Base-by-base conservation (phyloP, 1,139 yeast species). In the Torulaspora globosa region DNA sequence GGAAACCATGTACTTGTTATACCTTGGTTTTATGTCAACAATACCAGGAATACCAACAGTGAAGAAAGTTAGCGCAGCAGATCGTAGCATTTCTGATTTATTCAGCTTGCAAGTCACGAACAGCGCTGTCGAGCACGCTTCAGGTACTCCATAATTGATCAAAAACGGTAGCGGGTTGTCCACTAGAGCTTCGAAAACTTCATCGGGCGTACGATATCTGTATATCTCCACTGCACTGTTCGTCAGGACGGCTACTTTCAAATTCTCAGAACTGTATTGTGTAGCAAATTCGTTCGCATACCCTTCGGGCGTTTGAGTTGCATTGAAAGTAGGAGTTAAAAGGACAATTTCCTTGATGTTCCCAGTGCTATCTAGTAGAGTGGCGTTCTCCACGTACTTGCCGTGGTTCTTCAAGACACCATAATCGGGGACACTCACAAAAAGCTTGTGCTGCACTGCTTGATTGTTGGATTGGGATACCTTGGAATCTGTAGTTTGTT, bases 101-200 rank as follows among this genome's bases (percentile, higher is more conserved):
- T 80, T 80, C 57, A 78, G 78, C 43, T 85, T 80, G 55, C 95
- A 84, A 1, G 95, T 84, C 45, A 87, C 78, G 54, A 85, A 84
- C 45, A 90, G 71, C 16, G 95, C 84, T 7, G 92, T 82, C 0
- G 95, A 83, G 60, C 96, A 89, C 2, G 95, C 80, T 66, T 90
- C 97, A 24, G 78, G 72, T 23, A 78, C 70, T n/a, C 87, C 86
- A 56, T 79, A 80, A 39, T 76, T 72, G 30, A 69, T 67, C 16
- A 74, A 72, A 56, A 79, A 78, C 14, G 75, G 70, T 28, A 70
- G 60, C 43, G 75, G 70, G 47, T 80, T 85, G 47, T 82, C 85
- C 15, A 57, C 48, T 43, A 85, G 71, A 9, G 83, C 76, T 57
- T 80, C 82, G 53, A 89, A 74, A 2, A 86, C 76, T 60, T 83